Evolutionary conservation across 2,329 filamentous ascomycete species (phyloP), one percentile per base, ranked within the genome.

Genomic region (Onygenales sp.): DNA sequence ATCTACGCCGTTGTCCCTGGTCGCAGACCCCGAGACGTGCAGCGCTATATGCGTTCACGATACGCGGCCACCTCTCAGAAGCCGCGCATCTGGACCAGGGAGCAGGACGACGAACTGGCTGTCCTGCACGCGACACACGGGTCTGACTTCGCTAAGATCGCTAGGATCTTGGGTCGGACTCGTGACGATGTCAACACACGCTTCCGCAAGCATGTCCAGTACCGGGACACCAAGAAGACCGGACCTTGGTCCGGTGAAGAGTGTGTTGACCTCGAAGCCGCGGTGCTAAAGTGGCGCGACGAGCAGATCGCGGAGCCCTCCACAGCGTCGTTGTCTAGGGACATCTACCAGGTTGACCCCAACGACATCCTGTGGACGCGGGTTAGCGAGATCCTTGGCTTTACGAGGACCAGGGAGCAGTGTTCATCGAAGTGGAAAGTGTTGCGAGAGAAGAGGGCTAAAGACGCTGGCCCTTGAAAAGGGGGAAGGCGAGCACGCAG

Each of bases 41-140:
- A 67, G 45, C 64, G 72, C 7, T 75, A 73, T 58, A 71, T 72
- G 64, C 65, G 69, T 11, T 66, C 71, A 10, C 70, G 73, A 58
- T 74, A 73, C 57, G 69, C 71, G 52, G 63, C 63, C 8, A 66
- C 67, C 6, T 54, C 58, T 1, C 67, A 70, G 51, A 70, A 68
- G 39, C 64, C 66, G 2, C 66, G 67, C 38, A 59, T 69, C 8
- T 75, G 72, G 72, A 68, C 69, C 1, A 51, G 55, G 1, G 68
- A 69, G 44, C 71, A 74, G 53, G 71, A 74, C 31, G 61, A 69
- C 9, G 71, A 74, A 50, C 65, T 75, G 3, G 58, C 69, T 21
- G 46, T 54, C 5, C 61, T 74, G 7, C 55, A 64, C 44, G 53
- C 57, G 6, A 50, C 62, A 17, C 51, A 69, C 43, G 71, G 70